These are phyloP conservation scores for Hypoxylon intermedium DNA, from an alignment of 495 filamentous ascomycete species.

Conservation along the genomic window DNA sequence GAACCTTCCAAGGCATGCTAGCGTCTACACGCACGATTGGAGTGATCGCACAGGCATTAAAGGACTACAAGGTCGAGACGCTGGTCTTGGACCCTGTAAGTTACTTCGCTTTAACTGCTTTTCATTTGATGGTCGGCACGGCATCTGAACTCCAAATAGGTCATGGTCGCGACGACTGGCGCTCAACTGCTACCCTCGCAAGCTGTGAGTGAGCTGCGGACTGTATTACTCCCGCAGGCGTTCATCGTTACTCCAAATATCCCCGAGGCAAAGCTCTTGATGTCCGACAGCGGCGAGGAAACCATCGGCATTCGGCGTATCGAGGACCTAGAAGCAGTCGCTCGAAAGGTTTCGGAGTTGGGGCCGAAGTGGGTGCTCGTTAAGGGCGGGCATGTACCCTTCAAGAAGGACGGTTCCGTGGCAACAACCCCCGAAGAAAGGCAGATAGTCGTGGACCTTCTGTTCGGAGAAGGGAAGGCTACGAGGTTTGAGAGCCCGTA, in stretches of 20 bases:
- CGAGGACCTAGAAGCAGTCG: conserved; percentile 70
- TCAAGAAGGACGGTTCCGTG: conserved; percentile 65
- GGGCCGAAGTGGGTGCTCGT: conserved; percentile 83
- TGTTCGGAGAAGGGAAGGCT: conserved; percentile 64
- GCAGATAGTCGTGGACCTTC: conserved; percentile 74
- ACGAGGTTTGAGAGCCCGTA: conserved; percentile 72
- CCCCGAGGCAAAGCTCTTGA: conserved; percentile 80
- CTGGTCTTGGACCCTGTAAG: conserved; percentile 85
- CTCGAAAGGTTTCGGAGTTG: conserved; percentile 66
- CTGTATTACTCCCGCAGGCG: conserved; percentile 73
- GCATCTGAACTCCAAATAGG: conserved; percentile 54
- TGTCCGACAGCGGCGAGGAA: conserved; percentile 64
- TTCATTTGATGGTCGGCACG: neutral
- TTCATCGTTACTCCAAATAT: conserved; percentile 91
- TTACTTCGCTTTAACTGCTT: neutral
- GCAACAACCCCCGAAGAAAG: conserved; percentile 64
- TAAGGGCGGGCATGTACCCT: conserved; percentile 91
- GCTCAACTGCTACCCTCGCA: conserved; percentile 73
- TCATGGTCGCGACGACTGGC: conserved; percentile 92
- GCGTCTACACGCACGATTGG: conserved; percentile 78
- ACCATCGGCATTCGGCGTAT: conserved; percentile 59
- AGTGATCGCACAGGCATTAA: conserved; percentile 72
- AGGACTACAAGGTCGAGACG: conserved; percentile 62
- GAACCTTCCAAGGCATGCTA: conserved; percentile 76
- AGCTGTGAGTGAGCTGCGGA: conserved; percentile 69